Evolutionary conservation across 331 rosid species (phyloP).

Genomic region (Ulmus americana): DNA sequence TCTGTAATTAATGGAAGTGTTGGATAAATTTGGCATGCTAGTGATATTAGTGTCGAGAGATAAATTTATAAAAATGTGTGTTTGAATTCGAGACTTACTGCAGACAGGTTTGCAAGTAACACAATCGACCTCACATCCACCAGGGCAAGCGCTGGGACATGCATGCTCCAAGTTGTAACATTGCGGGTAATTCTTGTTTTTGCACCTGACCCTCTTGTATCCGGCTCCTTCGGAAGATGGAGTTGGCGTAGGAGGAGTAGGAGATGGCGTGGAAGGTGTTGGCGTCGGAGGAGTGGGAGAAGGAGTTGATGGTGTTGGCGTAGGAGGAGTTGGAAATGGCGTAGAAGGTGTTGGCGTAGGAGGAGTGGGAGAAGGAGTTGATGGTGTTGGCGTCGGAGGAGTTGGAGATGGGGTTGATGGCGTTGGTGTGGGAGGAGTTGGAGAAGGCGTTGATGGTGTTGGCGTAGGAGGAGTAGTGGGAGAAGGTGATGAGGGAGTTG

Average conservation of each 20-base stretch:
- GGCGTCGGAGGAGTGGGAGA: conserved; percentile 4
- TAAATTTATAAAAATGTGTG: not conserved
- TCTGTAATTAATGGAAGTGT: not conserved
- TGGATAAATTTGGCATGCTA: too few species aligned
- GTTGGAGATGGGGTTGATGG: not conserved
- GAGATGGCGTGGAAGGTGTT: conserved; percentile 2
- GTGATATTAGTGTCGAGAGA: not conserved
- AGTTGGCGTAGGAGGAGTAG: not conserved
- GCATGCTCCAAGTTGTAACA: conserved; percentile 41
- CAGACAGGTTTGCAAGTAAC: conserved; percentile 59
- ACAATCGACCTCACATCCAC: conserved; percentile 56
- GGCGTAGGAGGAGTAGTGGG: not conserved
- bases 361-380: conserved; percentile 11
- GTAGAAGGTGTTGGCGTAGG: conserved; percentile 20
- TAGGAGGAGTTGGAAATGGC: not conserved
- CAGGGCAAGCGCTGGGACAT: conserved; percentile 47
- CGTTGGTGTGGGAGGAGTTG: not conserved
- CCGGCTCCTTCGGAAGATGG: not conserved
- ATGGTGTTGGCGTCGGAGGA: not conserved
- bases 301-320: conserved; percentile 5
- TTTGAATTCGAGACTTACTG: conserved; percentile 32
- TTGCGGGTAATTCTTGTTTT: conserved; percentile 30
- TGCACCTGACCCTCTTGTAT: conserved; percentile 37
- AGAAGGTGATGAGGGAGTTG: not conserved
- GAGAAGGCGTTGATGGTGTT: not conserved